Conservation (phyloP, 2,329 filamentous ascomycete species). For the Trichoderma atrobrunneum region DNA sequence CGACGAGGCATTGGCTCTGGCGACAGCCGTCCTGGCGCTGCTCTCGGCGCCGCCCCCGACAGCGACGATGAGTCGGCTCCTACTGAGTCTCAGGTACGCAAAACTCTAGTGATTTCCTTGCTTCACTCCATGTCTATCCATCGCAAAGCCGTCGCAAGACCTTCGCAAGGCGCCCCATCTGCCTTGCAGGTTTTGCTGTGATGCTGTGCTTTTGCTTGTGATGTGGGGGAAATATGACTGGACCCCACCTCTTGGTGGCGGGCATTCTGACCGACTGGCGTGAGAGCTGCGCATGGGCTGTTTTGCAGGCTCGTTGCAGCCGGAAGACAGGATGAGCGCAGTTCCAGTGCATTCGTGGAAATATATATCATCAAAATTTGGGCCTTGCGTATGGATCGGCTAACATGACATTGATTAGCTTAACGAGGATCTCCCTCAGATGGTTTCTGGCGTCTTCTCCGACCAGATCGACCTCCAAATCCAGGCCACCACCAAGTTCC, state of each 20-base stretch:
- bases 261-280: conserved; percentile 20
- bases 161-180: neutral
- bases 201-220: conserved; percentile 22
- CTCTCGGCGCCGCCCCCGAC: conserved; percentile 83
- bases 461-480: conserved; percentile 98
- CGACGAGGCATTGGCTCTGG: conserved; percentile 86
- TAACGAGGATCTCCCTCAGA: conserved; percentile 95
- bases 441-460: conserved; percentile 97
- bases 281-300: conserved; percentile 19
- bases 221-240: conserved; percentile 35
- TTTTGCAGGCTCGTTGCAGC: conserved; percentile 1
- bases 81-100: conserved; percentile 86
- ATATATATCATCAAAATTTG: neutral
- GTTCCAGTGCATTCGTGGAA: neutral
- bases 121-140: conserved; percentile 18
- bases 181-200: conserved; percentile 6
- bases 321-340: neutral
- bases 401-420: conserved; percentile 55
- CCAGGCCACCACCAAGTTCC: conserved; percentile 95
- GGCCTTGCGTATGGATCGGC: neutral
- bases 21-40: conserved; percentile 75
- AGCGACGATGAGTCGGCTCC: conserved; percentile 96
- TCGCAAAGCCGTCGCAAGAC: neutral
- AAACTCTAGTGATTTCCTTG: neutral
- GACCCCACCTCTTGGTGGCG: conserved; percentile 34